These are phyloP conservation scores for Brettanomyces nanus DNA, from an alignment of 805 yeast genomes.

Conservation along the genomic window DNA sequence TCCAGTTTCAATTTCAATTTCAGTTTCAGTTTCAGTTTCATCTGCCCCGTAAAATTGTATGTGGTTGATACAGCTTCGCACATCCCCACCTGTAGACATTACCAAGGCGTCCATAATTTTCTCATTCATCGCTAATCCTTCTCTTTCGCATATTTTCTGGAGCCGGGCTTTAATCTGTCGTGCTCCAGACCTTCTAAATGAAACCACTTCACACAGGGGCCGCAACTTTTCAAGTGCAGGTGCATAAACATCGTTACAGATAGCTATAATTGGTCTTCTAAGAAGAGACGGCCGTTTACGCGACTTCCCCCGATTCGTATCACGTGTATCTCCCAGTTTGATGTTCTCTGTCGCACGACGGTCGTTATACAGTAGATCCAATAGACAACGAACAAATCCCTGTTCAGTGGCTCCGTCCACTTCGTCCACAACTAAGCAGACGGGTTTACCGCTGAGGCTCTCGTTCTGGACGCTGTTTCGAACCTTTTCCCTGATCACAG, in stretches of 20 bases:
- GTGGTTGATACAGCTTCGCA: slow-evolving; percentile 77
- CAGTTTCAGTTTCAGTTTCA: neutral
- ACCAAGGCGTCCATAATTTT: slow-evolving; percentile 57
- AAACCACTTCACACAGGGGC: slow-evolving; percentile 62
- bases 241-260: slow-evolving; percentile 82
- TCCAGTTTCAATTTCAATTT: slow-evolving; percentile 7
- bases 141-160: slow-evolving; percentile 45
- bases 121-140: slow-evolving; percentile 40
- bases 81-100: slow-evolving; percentile 68
- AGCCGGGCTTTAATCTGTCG: slow-evolving; percentile 38
- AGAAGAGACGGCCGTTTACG: slow-evolving; percentile 30
- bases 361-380: slow-evolving; percentile 57
- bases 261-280: slow-evolving; percentile 80
- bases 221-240: slow-evolving; percentile 68
- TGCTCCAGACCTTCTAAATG: slow-evolving; percentile 52
- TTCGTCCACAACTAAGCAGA: slow-evolving; percentile 82
- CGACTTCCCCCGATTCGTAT: slow-evolving; percentile 8
- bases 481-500: slow-evolving; percentile 42
- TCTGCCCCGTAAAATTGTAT: slow-evolving; percentile 54
- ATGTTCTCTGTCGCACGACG: slow-evolving; percentile 36
- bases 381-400: slow-evolving; percentile 49
- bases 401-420: slow-evolving; percentile 71
- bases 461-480: slow-evolving; percentile 56
- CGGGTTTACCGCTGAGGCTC: slow-evolving; percentile 64
- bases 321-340: slow-evolving; percentile 15